Percentiles rank a stretch among this genome's conserved stretches.
Evolutionary conservation across 768 basidiomycete genomes (phyloP).

Genomic region (Pisolithus sp.): DNA sequence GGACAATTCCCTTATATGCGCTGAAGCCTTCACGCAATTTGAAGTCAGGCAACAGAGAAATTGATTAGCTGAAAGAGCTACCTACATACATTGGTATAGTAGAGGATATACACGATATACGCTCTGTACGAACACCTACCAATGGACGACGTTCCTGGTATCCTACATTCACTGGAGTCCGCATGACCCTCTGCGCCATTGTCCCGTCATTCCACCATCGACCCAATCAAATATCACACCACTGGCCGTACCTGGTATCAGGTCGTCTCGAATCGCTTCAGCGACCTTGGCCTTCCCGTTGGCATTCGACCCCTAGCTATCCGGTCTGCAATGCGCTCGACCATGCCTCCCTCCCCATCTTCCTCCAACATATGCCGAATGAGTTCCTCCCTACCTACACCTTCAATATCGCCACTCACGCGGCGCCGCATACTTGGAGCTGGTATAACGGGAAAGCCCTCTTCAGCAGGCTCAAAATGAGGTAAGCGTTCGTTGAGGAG

Average conservation of each 20-base stretch:
- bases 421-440: slow-evolving; percentile 57
- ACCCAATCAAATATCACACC: not conserved
- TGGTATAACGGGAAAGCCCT: slow-evolving; percentile 42
- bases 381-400: slow-evolving; percentile 55
- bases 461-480: slow-evolving; percentile 35
- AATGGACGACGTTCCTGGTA: no score
- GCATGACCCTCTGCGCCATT: no score
- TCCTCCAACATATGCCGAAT: slow-evolving; percentile 59
- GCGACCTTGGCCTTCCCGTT: slow-evolving; percentile 40
- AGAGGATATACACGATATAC: no score
- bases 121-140: no score
- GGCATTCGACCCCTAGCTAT: slow-evolving; percentile 48
- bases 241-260: slow-evolving; percentile 10
- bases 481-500: slow-evolving; percentile 72
- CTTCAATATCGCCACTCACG: slow-evolving; percentile 35
- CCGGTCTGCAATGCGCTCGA: slow-evolving; percentile 57
- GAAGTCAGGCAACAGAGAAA: no score
- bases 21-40: no score
- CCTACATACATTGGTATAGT: no score
- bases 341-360: slow-evolving; percentile 42
- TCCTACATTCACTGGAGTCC: no score
- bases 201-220: no score
- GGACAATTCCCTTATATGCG: no score
- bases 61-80: no score
- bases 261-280: slow-evolving; percentile 63